phyloP scores from a whole-genome alignment of 768 basidiomycete species.

The Hericium rajendrae region DNA sequence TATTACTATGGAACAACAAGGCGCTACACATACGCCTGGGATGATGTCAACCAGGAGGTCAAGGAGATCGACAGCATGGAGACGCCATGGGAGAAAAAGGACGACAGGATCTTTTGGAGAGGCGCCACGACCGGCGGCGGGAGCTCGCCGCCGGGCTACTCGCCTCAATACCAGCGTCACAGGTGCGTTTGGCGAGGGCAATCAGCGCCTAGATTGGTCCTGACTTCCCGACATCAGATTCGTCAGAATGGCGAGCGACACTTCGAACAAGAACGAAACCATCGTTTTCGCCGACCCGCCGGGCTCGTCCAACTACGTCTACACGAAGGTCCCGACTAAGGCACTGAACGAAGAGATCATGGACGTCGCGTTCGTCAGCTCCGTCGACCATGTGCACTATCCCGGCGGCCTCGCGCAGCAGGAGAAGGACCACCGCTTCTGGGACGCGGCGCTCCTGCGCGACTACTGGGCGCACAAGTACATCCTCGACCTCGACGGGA shows the following conservation, averaged over 20 bases:
- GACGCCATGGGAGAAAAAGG: constrained; percentile 78
- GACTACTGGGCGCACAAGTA: constrained; percentile 90
- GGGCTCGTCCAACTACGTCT: constrained; percentile 44
- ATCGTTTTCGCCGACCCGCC: constrained; percentile 65
- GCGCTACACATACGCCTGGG: constrained; percentile 88
- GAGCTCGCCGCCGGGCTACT: constrained; percentile 74
- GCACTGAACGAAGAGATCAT: constrained; percentile 71
- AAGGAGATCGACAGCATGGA: constrained; percentile 82
- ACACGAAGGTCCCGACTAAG: constrained; percentile 47
- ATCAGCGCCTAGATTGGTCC: neutral
- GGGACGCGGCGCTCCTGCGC: constrained; percentile 69
- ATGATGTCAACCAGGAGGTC: constrained; percentile 59
- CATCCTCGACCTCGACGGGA: constrained; percentile 86
- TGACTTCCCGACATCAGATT: constrained; percentile 30
- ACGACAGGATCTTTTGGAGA: constrained; percentile 86
- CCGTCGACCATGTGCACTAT: constrained; percentile 59
- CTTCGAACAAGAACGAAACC: constrained; percentile 42
- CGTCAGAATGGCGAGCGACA: constrained; percentile 67
- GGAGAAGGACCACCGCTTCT: constrained; percentile 55
- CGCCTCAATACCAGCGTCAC: constrained; percentile 79
- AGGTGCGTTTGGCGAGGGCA: constrained; percentile 32
- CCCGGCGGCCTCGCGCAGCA: constrained; percentile 67
- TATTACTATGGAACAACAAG: constrained; percentile 85
- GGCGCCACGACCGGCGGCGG: constrained; percentile 96
- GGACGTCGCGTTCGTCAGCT: constrained; percentile 81